These are phyloP conservation scores for Citeromyces hawaiiensis DNA, from an alignment of 1,139 yeast genomes.

Conservation along the genomic window DNA sequence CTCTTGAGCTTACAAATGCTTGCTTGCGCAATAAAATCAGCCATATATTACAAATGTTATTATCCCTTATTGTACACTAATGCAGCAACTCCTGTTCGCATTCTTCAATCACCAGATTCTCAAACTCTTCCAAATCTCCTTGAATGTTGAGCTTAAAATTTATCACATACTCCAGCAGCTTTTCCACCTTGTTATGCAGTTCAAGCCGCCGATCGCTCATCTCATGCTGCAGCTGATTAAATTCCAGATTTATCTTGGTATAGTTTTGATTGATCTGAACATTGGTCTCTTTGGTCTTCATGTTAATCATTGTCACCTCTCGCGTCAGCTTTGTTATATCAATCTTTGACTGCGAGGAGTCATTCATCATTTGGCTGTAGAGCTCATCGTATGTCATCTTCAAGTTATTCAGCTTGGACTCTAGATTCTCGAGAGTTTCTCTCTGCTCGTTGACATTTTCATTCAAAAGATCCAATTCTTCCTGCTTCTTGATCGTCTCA, in stretches of 20 bases:
- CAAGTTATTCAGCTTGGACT: slow-evolving; percentile 37
- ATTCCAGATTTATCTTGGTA: slow-evolving; percentile 40
- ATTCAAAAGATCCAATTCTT: slow-evolving; percentile 38
- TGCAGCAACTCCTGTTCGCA: slow-evolving; percentile 16
- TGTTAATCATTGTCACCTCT: slow-evolving; percentile 40
- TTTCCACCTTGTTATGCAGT: slow-evolving; percentile 39
- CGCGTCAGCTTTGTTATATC: slow-evolving; percentile 57
- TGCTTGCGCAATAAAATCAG: too few species aligned
- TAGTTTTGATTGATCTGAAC: slow-evolving; percentile 42
- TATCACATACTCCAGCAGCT: slow-evolving; percentile 44
- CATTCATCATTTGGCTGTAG: slow-evolving; percentile 41
- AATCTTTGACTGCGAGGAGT: slow-evolving; percentile 38
- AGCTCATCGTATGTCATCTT: slow-evolving; percentile 46
- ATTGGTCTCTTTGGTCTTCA: slow-evolving; percentile 38
- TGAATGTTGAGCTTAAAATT: slow-evolving; percentile 57
- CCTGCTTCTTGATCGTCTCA: slow-evolving; percentile 46
- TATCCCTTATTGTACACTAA: slow-evolving; percentile 1
- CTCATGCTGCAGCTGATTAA: slow-evolving; percentile 35
- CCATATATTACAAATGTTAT: neutral
- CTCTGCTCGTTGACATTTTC: slow-evolving; percentile 43
- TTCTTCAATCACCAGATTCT: slow-evolving; percentile 27
- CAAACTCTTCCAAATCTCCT: slow-evolving; percentile 41
- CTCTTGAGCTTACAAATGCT: too few species aligned
- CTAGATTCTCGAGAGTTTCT: slow-evolving; percentile 46
- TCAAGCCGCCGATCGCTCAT: slow-evolving; percentile 32